Conservation (phyloP, 345 rosid genomes). For the Hirschfeldia incana region DNA sequence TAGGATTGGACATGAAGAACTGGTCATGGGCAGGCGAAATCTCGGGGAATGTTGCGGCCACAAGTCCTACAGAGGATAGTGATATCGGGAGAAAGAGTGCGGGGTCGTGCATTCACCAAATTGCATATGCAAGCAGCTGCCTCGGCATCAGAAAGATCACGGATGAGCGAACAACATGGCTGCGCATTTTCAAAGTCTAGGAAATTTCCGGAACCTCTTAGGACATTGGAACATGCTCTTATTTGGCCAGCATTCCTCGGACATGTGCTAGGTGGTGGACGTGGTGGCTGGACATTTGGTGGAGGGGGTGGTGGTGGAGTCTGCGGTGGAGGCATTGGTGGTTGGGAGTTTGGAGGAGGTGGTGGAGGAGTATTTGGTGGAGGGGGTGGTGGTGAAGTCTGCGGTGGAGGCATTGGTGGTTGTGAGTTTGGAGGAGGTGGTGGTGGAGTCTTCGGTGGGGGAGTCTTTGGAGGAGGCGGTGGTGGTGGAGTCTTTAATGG, state of each 20-base stretch:
- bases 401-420: background rate
- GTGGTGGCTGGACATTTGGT: background rate
- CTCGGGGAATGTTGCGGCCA: background rate
- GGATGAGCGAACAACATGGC: background rate
- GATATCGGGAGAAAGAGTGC: background rate
- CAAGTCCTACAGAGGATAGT: background rate
- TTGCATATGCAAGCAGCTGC: constrained; percentile 1
- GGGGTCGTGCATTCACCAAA: background rate
- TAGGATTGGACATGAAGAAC: background rate
- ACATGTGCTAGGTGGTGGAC: background rate
- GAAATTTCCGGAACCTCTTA: background rate
- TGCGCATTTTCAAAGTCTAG: background rate
- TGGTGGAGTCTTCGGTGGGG: background rate
- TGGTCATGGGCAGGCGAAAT: constrained; percentile 1
- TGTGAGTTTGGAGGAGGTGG: background rate
- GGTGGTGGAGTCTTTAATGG: background rate
- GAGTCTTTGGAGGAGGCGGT: background rate
- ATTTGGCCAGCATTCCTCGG: background rate
- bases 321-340: background rate
- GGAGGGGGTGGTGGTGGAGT: background rate
- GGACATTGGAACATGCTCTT: background rate
- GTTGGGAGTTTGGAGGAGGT: background rate
- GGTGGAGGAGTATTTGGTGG: background rate
- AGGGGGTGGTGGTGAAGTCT: background rate
- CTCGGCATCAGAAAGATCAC: background rate